phyloP scores from a whole-genome alignment of 345 rosid species.

The Reutealis trisperma region DNA sequence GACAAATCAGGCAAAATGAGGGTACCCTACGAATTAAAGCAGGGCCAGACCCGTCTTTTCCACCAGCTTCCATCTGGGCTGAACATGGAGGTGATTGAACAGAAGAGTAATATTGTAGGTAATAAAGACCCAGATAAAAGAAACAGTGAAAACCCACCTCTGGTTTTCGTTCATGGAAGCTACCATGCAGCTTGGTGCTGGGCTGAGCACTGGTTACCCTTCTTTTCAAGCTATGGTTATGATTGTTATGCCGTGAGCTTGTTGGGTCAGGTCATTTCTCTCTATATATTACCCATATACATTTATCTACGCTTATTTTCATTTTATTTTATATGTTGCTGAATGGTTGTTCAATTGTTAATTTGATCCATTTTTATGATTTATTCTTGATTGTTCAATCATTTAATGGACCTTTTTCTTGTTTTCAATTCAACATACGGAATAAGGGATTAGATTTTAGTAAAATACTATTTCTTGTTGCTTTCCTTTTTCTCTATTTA shows the following conservation, averaged over 20 bases:
- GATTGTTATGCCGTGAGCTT: constrained; percentile 84
- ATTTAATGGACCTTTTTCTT: neutral
- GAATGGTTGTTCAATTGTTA: neutral
- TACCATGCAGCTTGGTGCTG: constrained; percentile 98
- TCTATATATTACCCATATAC: neutral
- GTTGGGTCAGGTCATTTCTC: constrained; percentile 48
- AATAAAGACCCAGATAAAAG: constrained; percentile 10
- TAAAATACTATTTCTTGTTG: neutral
- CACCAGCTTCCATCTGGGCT: constrained; percentile 82
- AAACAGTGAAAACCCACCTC: constrained; percentile 45
- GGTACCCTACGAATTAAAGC: constrained; percentile 56
- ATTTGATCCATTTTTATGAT: neutral
- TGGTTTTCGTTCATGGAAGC: constrained; percentile 90
- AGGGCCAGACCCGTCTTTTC: constrained; percentile 65
- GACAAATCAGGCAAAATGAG: constrained; percentile 25
- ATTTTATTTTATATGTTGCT: neutral
- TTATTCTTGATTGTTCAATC: neutral
- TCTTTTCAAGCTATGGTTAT: constrained; percentile 74
- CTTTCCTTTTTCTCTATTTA: neutral
- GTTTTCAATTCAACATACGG: neutral
- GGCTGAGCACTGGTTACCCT: constrained; percentile 92
- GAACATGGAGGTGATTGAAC: constrained; percentile 78
- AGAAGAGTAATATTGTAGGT: constrained; percentile 29
- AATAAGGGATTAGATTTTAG: too few species aligned
- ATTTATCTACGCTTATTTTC: neutral